Evolutionary conservation across 2,329 filamentous ascomycete species (phyloP).

Genomic region (Cercospora sp.): DNA sequence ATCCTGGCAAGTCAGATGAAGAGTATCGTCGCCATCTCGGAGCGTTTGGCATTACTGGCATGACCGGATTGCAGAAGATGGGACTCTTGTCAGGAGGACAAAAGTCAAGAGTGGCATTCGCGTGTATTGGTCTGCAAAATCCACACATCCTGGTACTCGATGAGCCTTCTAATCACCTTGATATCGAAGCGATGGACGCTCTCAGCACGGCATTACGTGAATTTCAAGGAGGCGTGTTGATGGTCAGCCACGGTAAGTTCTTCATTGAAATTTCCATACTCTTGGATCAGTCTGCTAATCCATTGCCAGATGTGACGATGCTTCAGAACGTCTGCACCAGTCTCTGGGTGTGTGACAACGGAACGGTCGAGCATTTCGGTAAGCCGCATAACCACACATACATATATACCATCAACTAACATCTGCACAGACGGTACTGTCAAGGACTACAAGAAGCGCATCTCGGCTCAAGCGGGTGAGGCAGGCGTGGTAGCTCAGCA

Average conservation of each 20-base stretch:
- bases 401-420: neutral
- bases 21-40: conserved; percentile 95
- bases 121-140: conserved; percentile 89
- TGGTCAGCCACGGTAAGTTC: conserved; percentile 79
- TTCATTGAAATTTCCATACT: conserved; percentile 10
- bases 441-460: conserved; percentile 96
- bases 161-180: conserved; percentile 96
- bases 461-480: conserved; percentile 69
- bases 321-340: conserved; percentile 91
- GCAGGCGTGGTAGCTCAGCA: conserved; percentile 67
- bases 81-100: conserved; percentile 91
- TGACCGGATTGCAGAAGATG: conserved; percentile 96
- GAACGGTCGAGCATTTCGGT: conserved; percentile 89
- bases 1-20: conserved; percentile 88
- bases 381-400: conserved; percentile 35
- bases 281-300: neutral
- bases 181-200: conserved; percentile 98
- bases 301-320: conserved; percentile 70
- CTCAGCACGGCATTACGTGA: conserved; percentile 77
- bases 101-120: conserved; percentile 96
- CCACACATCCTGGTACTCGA: conserved; percentile 97
- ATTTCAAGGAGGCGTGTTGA: conserved; percentile 93
- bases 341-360: conserved; percentile 94
- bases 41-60: conserved; percentile 82
- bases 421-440: conserved; percentile 65